Conservation (phyloP, 352 stramenopile genomes). For the Elongisporangium prolatum region DNA sequence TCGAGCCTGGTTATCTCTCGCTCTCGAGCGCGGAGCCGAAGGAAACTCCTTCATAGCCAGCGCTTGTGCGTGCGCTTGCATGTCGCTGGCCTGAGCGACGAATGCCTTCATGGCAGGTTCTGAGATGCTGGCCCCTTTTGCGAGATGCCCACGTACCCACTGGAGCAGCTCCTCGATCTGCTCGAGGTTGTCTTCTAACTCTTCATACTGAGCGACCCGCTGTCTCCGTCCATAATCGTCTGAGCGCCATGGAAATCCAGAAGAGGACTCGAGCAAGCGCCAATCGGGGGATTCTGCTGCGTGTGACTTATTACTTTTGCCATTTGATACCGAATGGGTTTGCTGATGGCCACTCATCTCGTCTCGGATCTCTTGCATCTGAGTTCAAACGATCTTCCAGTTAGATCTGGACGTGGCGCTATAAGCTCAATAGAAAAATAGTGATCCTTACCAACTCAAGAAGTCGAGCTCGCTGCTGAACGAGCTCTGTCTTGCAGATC, state of each 20-base stretch:
- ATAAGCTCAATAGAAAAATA: background rate
- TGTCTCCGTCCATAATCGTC: slow-evolving; percentile 1
- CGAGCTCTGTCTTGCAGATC: slow-evolving; percentile 53
- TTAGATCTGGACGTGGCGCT: background rate
- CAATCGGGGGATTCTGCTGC: background rate
- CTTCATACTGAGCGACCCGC: slow-evolving; percentile 28
- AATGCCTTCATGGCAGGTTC: slow-evolving; percentile 45
- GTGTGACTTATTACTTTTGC: background rate
- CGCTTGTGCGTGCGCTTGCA: slow-evolving; percentile 36
- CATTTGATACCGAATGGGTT: background rate
- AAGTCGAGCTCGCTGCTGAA: slow-evolving; percentile 37
- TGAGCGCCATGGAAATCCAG: background rate
- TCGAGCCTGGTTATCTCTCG: background rate
- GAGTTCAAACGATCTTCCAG: background rate
- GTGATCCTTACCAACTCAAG: slow-evolving; percentile 16
- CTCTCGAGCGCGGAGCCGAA: background rate
- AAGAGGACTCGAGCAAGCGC: background rate
- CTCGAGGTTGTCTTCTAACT: slow-evolving; percentile 52
- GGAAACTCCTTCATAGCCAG: slow-evolving; percentile 52
- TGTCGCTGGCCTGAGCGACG: slow-evolving; percentile 17
- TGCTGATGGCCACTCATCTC: slow-evolving; percentile 19
- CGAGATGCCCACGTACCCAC: slow-evolving; percentile 31
- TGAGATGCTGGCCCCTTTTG: slow-evolving; percentile 29
- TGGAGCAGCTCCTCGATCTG: slow-evolving; percentile 44
- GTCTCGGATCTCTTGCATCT: slow-evolving; percentile 23